Base-by-base conservation (phyloP, 306 rosid species). In the Bauhinia variegata region DNA sequence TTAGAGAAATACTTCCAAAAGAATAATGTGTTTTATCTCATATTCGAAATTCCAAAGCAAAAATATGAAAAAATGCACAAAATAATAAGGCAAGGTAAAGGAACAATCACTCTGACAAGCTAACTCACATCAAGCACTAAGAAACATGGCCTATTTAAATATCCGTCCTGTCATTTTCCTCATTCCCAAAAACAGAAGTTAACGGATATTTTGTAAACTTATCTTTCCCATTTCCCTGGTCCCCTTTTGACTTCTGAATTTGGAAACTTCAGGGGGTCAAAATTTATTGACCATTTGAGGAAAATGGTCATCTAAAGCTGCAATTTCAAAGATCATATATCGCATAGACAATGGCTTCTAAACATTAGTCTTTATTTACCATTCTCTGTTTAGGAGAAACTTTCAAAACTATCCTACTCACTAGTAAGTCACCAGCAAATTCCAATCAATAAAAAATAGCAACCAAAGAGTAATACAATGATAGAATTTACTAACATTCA, bases 401-500 rank as follows among this genome's bases (percentile, higher is more conserved):
- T 30, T 32, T 8, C 5, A 65, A 67, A 56, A 14, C 75, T 34
- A 73, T 58, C 31, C 36, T 54, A 54, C 68, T 46, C 34, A 54
- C 58, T 67, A 44, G 36, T 42, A 66, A 69, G 68, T 70, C 54
- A 68, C 41, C 55, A 65, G 77, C 38, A 61, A 72, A 41, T 15
- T 54, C 67, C 52, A 43, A 48, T 36, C 65, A 67, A 55, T 39
- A 31, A 51, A 60, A 44, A 67, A 59, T 67, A 69, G 56, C 59
- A 50, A 75, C 49, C 83, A 73, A 78, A 65, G 58, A 71, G 53
- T 73, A 62, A 78, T 46, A 67, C 78, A 80, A 85, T 76, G 78
- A 84, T 81, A 79, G 68, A 74, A 79, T 82, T 83, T 87, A 85
- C 95, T 78, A 75, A 85, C 85, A 83, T 84, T 84, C 91, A 82